Conservation (phyloP, 345 rosid species). For the Rhodamnia argentea region DNA sequence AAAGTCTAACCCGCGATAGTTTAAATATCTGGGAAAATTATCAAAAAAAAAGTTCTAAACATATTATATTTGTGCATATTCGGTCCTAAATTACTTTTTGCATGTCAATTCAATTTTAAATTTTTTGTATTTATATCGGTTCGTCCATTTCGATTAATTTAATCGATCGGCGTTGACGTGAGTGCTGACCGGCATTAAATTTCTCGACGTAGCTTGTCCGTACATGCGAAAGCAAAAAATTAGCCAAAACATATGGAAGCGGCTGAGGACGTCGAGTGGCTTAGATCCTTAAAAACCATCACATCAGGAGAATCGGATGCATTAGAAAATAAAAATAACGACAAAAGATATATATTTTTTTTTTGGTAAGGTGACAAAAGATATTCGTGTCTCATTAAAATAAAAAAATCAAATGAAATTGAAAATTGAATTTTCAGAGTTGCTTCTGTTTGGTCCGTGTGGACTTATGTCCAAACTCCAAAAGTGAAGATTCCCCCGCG, state of each 20-base stretch:
- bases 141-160: too few relatives aligned
- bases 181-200: too few relatives aligned
- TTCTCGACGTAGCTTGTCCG: too few relatives aligned
- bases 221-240: not conserved
- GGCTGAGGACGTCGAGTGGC: not conserved
- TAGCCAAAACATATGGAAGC: not conserved
- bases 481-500: not conserved
- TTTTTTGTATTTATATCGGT: too few relatives aligned
- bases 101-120: too few relatives aligned
- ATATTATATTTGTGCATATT: too few relatives aligned
- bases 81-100: too few relatives aligned
- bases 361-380: too few relatives aligned
- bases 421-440: not conserved
- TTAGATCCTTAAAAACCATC: not conserved
- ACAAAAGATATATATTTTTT: not conserved
- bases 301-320: not conserved
- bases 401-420: not conserved
- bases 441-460: not conserved
- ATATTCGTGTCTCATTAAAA: rapidly evolving
- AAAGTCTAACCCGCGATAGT: too few relatives aligned
- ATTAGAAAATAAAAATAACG: not conserved
- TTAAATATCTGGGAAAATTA: too few relatives aligned
- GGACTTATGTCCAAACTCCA: not conserved
- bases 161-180: too few relatives aligned
- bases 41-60: too few relatives aligned